A percentile compares a stretch with the other conserved stretches of the same genome.
phyloP scores from a whole-genome alignment of 306 rosid genomes.

The Lathyrus oleraceus region DNA sequence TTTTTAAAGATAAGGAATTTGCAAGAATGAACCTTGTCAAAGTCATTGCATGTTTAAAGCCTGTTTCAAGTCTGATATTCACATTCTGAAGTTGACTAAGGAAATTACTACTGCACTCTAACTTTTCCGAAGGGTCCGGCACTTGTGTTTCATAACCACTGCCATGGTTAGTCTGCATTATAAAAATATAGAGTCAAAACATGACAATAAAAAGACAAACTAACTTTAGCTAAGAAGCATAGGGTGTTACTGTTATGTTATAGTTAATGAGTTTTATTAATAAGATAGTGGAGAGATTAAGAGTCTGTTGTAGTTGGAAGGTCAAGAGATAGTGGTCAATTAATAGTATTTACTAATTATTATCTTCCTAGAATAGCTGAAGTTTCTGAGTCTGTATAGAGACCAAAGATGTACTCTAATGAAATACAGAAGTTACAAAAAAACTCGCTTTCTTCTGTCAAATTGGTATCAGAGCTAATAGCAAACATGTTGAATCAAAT shows the following conservation, averaged over 20 bases:
- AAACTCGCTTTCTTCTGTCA: too few relatives aligned
- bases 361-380: too few relatives aligned
- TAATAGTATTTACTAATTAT: too few relatives aligned
- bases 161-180: background rate
- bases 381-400: too few relatives aligned
- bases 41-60: background rate
- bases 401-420: too few relatives aligned
- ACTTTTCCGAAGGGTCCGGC: background rate
- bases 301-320: too few relatives aligned
- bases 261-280: too few relatives aligned
- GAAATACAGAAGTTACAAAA: too few relatives aligned
- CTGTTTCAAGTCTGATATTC: background rate
- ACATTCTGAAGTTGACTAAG: slow-evolving; percentile 9
- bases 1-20: slow-evolving; percentile 7
- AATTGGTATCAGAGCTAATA: too few relatives aligned
- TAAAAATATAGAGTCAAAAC: background rate
- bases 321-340: too few relatives aligned
- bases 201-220: background rate
- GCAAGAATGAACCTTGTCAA: slow-evolving; percentile 17
- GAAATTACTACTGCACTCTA: background rate
- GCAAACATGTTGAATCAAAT: too few relatives aligned
- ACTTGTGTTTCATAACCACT: background rate
- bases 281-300: too few relatives aligned
- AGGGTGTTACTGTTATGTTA: slow-evolving; percentile 16
- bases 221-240: background rate